These are phyloP conservation scores for Solanum virginianum DNA, from an alignment of 257 asterid species.

Conservation along the genomic window DNA sequence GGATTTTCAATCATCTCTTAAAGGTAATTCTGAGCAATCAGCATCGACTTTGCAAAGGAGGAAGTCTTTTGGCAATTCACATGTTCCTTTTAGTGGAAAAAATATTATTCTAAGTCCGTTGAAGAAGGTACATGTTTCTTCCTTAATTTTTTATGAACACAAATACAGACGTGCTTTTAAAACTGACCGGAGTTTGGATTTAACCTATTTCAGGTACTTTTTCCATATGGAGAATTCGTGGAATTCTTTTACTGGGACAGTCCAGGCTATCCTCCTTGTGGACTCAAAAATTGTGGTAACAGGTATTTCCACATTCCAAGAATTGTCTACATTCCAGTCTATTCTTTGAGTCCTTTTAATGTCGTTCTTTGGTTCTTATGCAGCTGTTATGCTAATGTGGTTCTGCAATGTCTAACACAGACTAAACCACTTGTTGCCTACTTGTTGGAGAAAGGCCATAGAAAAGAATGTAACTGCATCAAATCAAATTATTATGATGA, in stretches of 20 bases:
- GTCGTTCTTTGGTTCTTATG: constrained; percentile 9
- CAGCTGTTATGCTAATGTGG: constrained; percentile 96
- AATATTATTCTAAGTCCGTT: constrained; percentile 24
- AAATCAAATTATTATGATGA: neutral
- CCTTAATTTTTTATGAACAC: neutral
- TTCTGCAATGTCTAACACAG: constrained; percentile 81
- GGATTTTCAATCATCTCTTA: constrained; percentile 27
- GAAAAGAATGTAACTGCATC: constrained; percentile 41
- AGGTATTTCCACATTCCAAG: constrained; percentile 28
- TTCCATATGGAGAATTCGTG: constrained; percentile 75
- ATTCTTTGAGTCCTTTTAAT: neutral
- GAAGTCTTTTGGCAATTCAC: constrained; percentile 16
- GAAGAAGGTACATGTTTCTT: constrained; percentile 25
- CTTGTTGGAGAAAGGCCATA: constrained; percentile 76
- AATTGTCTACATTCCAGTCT: neutral
- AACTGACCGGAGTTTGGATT: neutral
- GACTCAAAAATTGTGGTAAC: constrained; percentile 91
- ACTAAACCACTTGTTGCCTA: constrained; percentile 84
- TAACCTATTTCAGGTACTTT: constrained; percentile 50
- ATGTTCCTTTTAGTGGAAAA: constrained; percentile 19
- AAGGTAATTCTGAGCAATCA: constrained; percentile 5
- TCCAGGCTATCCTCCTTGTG: constrained; percentile 75
- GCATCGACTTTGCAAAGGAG: constrained; percentile 11
- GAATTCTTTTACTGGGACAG: constrained; percentile 57
- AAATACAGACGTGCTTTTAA: neutral